Conservation (phyloP, 352 stramenopile genomes). For the Elongisporangium anandrum region DNA sequence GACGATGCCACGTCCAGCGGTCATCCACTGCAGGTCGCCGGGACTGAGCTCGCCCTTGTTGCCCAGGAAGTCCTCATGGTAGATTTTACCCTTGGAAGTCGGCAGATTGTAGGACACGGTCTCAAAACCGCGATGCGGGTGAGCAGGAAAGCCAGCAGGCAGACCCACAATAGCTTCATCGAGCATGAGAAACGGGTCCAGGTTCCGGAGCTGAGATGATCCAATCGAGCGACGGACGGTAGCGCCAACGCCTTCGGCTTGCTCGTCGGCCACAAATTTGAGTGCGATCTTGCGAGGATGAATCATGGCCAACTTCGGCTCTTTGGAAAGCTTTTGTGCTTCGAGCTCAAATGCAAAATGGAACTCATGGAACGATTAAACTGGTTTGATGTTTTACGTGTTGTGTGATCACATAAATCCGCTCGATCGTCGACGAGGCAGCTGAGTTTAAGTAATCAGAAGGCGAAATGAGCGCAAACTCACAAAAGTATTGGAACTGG, state of each 20-base stretch:
- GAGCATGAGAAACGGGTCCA: conserved; percentile 19
- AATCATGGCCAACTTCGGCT: no score
- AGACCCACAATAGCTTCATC: conserved; percentile 9
- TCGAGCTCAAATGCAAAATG: no score
- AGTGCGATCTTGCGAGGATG: neutral
- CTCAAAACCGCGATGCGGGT: conserved; percentile 84
- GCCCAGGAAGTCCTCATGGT: conserved; percentile 56
- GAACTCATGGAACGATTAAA: no score
- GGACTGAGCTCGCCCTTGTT: conserved; percentile 11
- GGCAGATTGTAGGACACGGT: conserved; percentile 74
- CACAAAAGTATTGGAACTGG: no score
- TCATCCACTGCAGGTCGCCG: conserved; percentile 22
- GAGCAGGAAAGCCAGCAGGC: conserved; percentile 61
- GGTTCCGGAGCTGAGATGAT: conserved; percentile 1
- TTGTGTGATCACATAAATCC: no score
- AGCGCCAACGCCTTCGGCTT: conserved; percentile 9
- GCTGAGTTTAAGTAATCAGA: no score
- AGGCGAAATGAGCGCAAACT: no score
- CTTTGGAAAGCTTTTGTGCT: no score
- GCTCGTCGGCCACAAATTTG: conserved; percentile 2
- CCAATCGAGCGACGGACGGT: conserved; percentile 8
- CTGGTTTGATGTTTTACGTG: no score
- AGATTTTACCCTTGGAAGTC: conserved; percentile 42
- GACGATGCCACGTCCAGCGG: conserved; percentile 15
- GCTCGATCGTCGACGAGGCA: no score